A percentile compares a stretch with the other conserved stretches of the same genome.
Conservation (phyloP, 495 filamentous ascomycete genomes). For the Penicillium cataractarum region DNA sequence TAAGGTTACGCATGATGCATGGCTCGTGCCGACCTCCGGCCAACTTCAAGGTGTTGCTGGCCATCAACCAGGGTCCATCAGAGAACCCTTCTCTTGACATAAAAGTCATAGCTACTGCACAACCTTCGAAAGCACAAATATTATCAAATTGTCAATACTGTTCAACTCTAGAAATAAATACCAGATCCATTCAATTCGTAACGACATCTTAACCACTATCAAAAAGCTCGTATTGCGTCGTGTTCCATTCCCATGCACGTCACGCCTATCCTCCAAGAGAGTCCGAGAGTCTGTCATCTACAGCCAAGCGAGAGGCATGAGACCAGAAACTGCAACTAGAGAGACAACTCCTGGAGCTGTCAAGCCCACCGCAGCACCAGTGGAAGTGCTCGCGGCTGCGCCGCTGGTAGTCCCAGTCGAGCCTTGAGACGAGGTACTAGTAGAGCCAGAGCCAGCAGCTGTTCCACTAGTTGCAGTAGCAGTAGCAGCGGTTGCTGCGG, state of each 20-base stretch:
- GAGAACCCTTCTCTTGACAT: not conserved
- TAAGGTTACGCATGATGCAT: too few relatives aligned
- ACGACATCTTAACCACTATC: not conserved
- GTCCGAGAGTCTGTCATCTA: conserved; percentile 8
- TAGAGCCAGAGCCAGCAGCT: conserved; percentile 2
- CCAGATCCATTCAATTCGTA: not conserved
- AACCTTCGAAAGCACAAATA: not conserved
- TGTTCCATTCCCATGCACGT: not conserved
- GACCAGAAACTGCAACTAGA: conserved; percentile 26
- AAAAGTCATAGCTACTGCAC: not conserved
- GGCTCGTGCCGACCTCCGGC: not conserved
- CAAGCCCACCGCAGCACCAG: conserved; percentile 26
- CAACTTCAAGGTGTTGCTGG: not conserved
- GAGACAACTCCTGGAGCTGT: conserved; percentile 18
- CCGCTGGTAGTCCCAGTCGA: conserved; percentile 10
- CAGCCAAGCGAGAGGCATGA: conserved; percentile 34
- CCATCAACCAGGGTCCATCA: not conserved
- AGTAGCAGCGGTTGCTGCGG: conserved; percentile 4
- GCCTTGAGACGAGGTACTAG: conserved; percentile 7
- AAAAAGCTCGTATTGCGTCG: not conserved
- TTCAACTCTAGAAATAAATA: not conserved
- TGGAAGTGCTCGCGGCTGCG: conserved; percentile 19
- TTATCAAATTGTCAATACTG: not conserved
- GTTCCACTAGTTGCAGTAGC: conserved; percentile 5
- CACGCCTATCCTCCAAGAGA: not conserved